Conservation (phyloP, 2,329 filamentous ascomycete genomes). For the Lizonia empirigonia region DNA sequence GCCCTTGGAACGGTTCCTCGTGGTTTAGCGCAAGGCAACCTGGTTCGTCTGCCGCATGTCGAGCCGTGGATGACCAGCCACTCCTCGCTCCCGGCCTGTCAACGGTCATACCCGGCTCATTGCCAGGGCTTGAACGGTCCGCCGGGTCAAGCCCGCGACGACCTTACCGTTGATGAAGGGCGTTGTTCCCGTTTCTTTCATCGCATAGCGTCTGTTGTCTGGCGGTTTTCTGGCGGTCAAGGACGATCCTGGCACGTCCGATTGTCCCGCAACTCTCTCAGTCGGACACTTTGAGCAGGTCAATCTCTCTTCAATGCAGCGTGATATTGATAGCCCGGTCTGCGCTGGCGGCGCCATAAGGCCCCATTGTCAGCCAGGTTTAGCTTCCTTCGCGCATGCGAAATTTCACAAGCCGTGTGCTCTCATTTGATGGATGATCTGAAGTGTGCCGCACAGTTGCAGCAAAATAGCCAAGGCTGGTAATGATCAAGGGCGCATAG, state of each 20-base stretch:
- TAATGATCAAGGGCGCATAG: conserved; percentile 24
- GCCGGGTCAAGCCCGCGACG: conserved; percentile 32
- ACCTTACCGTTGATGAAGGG: conserved; percentile 19
- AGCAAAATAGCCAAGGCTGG: conserved; percentile 30
- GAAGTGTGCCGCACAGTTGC: conserved; percentile 30
- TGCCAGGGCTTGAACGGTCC: conserved; percentile 42
- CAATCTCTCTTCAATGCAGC: conserved; percentile 36
- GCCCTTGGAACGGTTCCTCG: conserved; percentile 21
- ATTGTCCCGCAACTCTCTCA: conserved; percentile 11
- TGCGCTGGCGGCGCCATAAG: conserved; percentile 34
- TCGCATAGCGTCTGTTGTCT: background rate
- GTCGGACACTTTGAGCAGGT: conserved; percentile 19
- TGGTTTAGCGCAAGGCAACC: conserved; percentile 27
- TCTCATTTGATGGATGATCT: conserved; percentile 32
- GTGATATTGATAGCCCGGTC: conserved; percentile 37
- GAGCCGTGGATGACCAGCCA: conserved; percentile 40
- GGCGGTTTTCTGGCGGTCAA: background rate
- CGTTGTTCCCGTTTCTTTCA: background rate
- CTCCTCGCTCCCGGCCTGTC: conserved; percentile 22
- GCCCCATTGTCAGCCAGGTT: conserved; percentile 31
- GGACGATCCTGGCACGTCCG: background rate
- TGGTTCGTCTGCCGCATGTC: conserved; percentile 31
- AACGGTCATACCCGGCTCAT: conserved; percentile 45
- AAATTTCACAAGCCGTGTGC: conserved; percentile 30
- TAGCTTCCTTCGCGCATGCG: conserved; percentile 37